Base-by-base conservation (phyloP, 2,329 filamentous ascomycete genomes). In the Monosporascus sp. region DNA sequence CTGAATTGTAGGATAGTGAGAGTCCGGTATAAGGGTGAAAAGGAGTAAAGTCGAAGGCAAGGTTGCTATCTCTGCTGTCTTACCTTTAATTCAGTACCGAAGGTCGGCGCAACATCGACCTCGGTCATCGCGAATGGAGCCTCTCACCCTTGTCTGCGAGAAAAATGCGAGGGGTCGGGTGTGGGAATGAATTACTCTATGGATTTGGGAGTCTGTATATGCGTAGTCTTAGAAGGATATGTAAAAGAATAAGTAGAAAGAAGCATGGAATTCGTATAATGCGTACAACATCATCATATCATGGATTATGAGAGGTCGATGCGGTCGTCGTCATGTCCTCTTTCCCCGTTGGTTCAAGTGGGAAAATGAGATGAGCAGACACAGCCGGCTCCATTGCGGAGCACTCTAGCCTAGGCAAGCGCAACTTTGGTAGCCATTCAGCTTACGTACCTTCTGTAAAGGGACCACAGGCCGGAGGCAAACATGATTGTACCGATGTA, bases 31-130 rank as follows among this genome's bases (percentile, higher is more conserved):
- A 36, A 26, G 46, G 16, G 36, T 27, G 26, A 47, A 47, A 26
- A 24, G 26, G 45, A 8, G 45, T 45, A 69, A 74, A 58, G 14
- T 7, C 5, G 8, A 27, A 17, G 6, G 26, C 7, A 7, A n/a
- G 14, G 16, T 5, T 5, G n/a, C 24, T 44, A 20, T 22, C 11
- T 24, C 16, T 14, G 20, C 26, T 1, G 1, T 3, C 26, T 31
- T 76, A 92, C 91, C 88, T 96, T 97, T 71, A 97, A 81, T 78
- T 97, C 92, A 55, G 88, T 84, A 75, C 94, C 94, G 74, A 99
- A 96, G 65, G 90, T 89, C 68, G 90, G 90, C 76, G 85, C 81
- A 69, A 82, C 84, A 65, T 95, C 91, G 73, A 90, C 82, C 73
- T 92, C 89, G 69, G 88, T 86, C 90, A 95, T 96, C 62, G 61